Evolutionary conservation across 352 stramenopile genomes (phyloP).

Genomic region (Globisporangium carolinianum): DNA sequence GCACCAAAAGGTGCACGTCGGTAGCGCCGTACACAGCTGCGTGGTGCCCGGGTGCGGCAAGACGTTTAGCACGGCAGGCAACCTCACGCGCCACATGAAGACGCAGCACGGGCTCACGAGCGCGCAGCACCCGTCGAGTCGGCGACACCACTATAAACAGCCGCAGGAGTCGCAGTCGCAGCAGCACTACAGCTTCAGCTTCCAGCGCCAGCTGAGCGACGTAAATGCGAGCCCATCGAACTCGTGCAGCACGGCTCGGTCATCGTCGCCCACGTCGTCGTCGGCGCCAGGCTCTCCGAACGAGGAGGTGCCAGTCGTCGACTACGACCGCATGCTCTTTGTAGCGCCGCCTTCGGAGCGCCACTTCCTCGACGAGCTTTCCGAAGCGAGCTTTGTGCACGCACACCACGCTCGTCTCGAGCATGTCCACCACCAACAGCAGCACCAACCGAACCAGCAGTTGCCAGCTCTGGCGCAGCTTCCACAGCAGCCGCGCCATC

Average conservation of each 20-base stretch:
- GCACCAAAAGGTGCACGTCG: slow-evolving; percentile 9
- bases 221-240: background rate
- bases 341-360: slow-evolving; percentile 19
- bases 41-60: slow-evolving; percentile 35
- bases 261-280: background rate
- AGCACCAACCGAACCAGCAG: background rate
- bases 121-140: slow-evolving; percentile 9
- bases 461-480: background rate
- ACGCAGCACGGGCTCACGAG: slow-evolving; percentile 33
- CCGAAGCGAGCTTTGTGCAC: background rate
- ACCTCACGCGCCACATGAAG: slow-evolving; percentile 63
- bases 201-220: background rate
- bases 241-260: background rate
- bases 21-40: slow-evolving; percentile 17
- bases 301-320: slow-evolving; percentile 25
- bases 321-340: slow-evolving; percentile 36
- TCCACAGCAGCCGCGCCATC: background rate
- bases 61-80: slow-evolving; percentile 60
- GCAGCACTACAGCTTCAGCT: background rate
- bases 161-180: background rate
- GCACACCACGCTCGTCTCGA: background rate
- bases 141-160: slow-evolving; percentile 1
- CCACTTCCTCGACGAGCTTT: slow-evolving; percentile 4
- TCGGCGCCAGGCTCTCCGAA: slow-evolving; percentile 17
- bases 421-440: background rate